Base-by-base conservation (phyloP, 2,329 filamentous ascomycete species). In the Aschersonia sp. region DNA sequence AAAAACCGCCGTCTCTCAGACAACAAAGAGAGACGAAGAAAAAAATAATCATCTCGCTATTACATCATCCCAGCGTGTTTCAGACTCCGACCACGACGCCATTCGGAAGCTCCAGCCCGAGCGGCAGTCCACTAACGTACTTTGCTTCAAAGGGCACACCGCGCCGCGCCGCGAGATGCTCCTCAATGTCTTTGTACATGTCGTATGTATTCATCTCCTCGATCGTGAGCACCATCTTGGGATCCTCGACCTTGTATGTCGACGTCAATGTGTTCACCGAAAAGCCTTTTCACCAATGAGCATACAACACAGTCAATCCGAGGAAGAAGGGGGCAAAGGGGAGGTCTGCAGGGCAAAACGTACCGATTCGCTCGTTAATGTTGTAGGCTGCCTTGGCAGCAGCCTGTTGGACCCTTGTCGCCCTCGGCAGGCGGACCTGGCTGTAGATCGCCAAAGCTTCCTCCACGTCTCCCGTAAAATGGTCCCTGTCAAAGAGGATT, bases 121-220 rank as follows among this genome's bases (percentile, higher is more conserved):
- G 45, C 0, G 72, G 72, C 14, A 75, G 52, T 0, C 72, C 72
- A 5, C 59, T 60, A 1, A 67, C 52, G 41, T 62, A 74, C 37
- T 62, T 65, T 6, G 59, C 64, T 0, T 54, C 52, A 41, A 66
- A 74, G 4, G 54, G 44, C 1, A 52, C 22, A 1, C 66, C 64
- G 12, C 58, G 53, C 41, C 53, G 57, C 45, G 53, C 49, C 0
- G 68, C 68, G 12, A 74, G 53, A 50, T 64, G 64, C 57, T 76
- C 69, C 47, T 75, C 72, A 7, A 77, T 60, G 50, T 79, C 74
- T 47, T 65, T 66, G 55, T 75, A 70, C 73, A 80, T 77, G 54
- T 80, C 73, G 51, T 80, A 79, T 67, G 68, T 66, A 50, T 84
- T 83, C 78, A 84, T 83, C 59, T 84, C 79, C 52, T 82, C 77